Evolutionary conservation across 75 land plant species (phyloP), one percentile per base, ranked within the genome.

Genomic region (Pinus albicaulis): DNA sequence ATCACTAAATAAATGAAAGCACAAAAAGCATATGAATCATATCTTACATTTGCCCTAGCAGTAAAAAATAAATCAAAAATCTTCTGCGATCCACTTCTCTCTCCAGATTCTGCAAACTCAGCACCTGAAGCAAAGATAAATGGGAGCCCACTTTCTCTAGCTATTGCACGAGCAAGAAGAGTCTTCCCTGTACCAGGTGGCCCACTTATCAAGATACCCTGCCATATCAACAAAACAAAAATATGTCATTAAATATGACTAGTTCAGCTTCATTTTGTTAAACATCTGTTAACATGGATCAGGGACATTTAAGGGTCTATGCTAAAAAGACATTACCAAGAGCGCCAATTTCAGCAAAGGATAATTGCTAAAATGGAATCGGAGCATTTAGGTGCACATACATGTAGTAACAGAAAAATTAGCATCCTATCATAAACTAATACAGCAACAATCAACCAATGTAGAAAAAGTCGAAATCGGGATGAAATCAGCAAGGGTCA

Each of bases 111-210:
- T 36, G 89, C 86, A 71, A 97, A 97, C 82, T 97, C 95, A 57
- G 99, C 91, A 79, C 95, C 99, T 38, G 99, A 97, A 59, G 95
- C 98, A 83, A 89, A 97, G 26, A 94, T 92, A 82, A 97, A 92
- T n/a, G 99, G 93, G 78, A 92, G 55, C 19, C 96, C 93, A 86
- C 94, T 90, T 83, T 94, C 92, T 77, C 89, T 97, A 17, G 99
- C 91, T 58, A 97, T 88, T 76, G 99, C 94, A 52, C 95, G 74
- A 72, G 98, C 99, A 78, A 97, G 86, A 69, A 90, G 92, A 57
- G 99, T 97, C 80, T 97, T 97, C 20, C 99, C 99, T 19, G 98
- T 97, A 57, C 98, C 99, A 58, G 98, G 99, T 59, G 99, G 95
- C 66, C 99, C 99, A 88, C 88, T 89, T 19, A 97, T 87, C 80